Base-by-base conservation (phyloP, 129 eudicot species). In the Pittosporum tobira region DNA sequence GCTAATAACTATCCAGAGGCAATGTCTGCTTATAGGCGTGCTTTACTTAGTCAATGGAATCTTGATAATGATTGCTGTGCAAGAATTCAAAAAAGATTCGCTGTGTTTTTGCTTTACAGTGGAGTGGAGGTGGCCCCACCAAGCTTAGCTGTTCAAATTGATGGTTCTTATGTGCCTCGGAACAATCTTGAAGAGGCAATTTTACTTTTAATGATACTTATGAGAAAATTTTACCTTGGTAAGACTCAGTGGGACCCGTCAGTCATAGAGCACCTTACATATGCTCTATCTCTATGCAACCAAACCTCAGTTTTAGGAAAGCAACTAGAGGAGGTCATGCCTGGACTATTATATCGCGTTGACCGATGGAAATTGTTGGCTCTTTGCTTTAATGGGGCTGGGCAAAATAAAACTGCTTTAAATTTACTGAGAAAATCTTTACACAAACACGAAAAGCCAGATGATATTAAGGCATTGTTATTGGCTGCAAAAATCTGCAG, bases 21-120 rank as follows among this genome's bases (percentile, higher is more conserved):
- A 12, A 75, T 85, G 76, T 67, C 77, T 63, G 81, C 97, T 18
- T 90, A 90, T 64, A 77, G 95, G 27, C 85, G 95, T 43, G 86
- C 97, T 48, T 82, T 89, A 11, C 75, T 89, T 19, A 77, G 95
- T 71, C 95, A 82, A 56, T 89, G 97, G 95, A 85, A 89, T 73
- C 95, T 89, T 26, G 94, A 89, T 27, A 89, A 73, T 50, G 94
- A 89, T 11, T 72, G 87, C 18, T 82, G 94, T 70, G 87, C 95
- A 26, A 84, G 95, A 64, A 89, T 89, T 72, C 97, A 89, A 46
- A 73, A 80, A 25, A 74, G 69, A 2, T 89, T 89, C 75, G 97
- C 97, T 21, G 76, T 82, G 15, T 89, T 89, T 74, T 65, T 85
- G 64, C 69, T 89, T 50, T 82, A 89, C 52, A 75, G 95, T 73